These are phyloP conservation scores for Candida ovalis DNA, from an alignment of 805 yeast genomes.

Conservation along the genomic window DNA sequence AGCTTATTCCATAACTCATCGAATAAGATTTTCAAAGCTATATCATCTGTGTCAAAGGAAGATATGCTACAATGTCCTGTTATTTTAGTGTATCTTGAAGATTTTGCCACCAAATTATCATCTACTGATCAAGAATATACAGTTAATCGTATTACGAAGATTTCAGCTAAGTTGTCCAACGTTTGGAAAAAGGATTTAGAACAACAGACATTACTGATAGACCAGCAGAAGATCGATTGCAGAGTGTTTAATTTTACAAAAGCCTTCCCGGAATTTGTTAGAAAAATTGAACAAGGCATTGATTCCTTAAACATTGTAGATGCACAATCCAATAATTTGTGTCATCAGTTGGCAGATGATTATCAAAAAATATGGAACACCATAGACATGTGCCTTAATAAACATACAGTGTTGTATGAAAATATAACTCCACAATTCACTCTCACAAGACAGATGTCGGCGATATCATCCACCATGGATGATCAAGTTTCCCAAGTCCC, in stretches of 20 bases:
- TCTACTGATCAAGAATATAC: conserved; percentile 64
- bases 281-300: conserved; percentile 34
- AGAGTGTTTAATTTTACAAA: conserved; percentile 41
- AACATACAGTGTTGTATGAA: conserved; percentile 9
- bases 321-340: conserved; percentile 10
- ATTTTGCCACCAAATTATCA: conserved; percentile 33
- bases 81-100: conserved; percentile 40
- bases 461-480: neutral
- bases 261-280: conserved; percentile 44
- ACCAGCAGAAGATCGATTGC: conserved; percentile 16
- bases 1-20: conserved; percentile 24
- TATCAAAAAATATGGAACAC: conserved; percentile 23
- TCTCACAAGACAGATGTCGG: conserved; percentile 5
- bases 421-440: conserved; percentile 4
- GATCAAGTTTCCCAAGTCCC: neutral
- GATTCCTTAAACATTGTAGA: conserved; percentile 12
- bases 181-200: conserved; percentile 61
- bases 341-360: conserved; percentile 15
- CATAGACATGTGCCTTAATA: conserved; percentile 14
- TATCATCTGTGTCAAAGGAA: conserved; percentile 34
- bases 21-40: conserved; percentile 29
- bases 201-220: conserved; percentile 46
- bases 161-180: conserved; percentile 46
- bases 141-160: conserved; percentile 44
- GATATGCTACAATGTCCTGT: conserved; percentile 41